Evolutionary conservation across 805 yeast species (phyloP).

Genomic region (Schwanniomyces yamadae): DNA sequence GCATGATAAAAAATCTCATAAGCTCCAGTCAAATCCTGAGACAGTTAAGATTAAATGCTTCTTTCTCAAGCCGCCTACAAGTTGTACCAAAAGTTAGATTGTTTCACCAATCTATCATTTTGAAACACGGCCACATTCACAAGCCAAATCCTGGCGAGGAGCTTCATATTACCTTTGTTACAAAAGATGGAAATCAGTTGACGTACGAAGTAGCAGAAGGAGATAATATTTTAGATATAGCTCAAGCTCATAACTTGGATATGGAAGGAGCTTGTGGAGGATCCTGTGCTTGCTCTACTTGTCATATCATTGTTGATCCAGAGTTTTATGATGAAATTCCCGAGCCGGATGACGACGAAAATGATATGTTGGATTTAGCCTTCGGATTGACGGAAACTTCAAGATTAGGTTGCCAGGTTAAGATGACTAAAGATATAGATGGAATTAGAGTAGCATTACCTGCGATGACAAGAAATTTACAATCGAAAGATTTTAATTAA

Average conservation of each 20-base stretch:
- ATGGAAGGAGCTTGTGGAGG: slow-evolving; percentile 99
- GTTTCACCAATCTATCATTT: slow-evolving; percentile 19
- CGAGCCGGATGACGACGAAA: slow-evolving; percentile 96
- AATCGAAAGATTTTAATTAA: slow-evolving; percentile 69
- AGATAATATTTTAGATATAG: slow-evolving; percentile 87
- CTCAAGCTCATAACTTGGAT: slow-evolving; percentile 88
- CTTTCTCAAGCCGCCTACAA: no score
- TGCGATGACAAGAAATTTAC: slow-evolving; percentile 94
- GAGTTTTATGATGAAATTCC: slow-evolving; percentile 87
- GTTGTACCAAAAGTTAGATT: neutral
- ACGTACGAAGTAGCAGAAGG: slow-evolving; percentile 88
- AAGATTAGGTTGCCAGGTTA: slow-evolving; percentile 90
- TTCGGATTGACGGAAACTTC: slow-evolving; percentile 97
- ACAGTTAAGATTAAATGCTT: no score
- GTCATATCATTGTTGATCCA: slow-evolving; percentile 96
- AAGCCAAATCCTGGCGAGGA: slow-evolving; percentile 95
- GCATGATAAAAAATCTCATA: no score
- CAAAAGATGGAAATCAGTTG: slow-evolving; percentile 85
- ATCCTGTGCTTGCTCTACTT: slow-evolving; percentile 97
- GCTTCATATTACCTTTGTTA: slow-evolving; percentile 73
- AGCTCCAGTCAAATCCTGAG: no score
- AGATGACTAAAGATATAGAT: slow-evolving; percentile 85
- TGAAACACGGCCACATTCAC: slow-evolving; percentile 79
- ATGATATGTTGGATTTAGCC: slow-evolving; percentile 97
- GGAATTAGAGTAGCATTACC: slow-evolving; percentile 95